Conservation (phyloP, 345 rosid species). For the Corchorus olitorius region DNA sequence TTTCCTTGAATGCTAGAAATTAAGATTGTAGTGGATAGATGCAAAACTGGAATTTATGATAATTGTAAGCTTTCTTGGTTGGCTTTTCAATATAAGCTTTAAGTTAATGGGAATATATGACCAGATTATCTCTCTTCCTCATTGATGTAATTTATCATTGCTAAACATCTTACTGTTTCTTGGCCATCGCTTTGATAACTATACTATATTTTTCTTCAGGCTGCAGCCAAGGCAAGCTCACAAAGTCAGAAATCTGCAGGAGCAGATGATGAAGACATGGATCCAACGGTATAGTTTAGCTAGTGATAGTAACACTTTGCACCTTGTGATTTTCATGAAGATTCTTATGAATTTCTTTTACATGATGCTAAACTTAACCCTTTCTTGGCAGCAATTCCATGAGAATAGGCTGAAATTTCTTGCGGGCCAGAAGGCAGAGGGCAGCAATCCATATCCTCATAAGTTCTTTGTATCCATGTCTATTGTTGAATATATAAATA, state of each 20-base stretch:
- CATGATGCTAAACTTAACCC: neutral
- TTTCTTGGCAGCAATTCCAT: conserved; percentile 73
- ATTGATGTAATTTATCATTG: too few relatives aligned
- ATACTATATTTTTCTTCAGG: conserved; percentile 30
- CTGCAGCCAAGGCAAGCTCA: conserved; percentile 35
- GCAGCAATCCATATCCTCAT: conserved; percentile 85
- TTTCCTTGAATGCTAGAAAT: neutral
- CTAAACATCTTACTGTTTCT: too few relatives aligned
- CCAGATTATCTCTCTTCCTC: too few relatives aligned
- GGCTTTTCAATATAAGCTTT: neutral
- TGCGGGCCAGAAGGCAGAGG: conserved; percentile 61
- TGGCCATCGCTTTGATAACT: too few relatives aligned
- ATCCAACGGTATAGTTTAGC: conserved; percentile 64
- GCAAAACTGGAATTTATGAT: neutral
- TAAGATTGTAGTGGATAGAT: neutral
- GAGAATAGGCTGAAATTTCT: conserved; percentile 81
- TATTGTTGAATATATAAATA: conserved; percentile 56
- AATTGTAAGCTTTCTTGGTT: too few relatives aligned
- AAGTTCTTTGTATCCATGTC: conserved; percentile 65
- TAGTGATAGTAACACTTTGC: neutral
- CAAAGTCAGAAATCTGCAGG: conserved; percentile 46
- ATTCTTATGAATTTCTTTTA: neutral
- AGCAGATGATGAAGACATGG: conserved; percentile 96
- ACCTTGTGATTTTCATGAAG: neutral
- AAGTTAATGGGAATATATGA: too few relatives aligned